Conservation (phyloP, 257 asterid species). For the Eucommia ulmoides region DNA sequence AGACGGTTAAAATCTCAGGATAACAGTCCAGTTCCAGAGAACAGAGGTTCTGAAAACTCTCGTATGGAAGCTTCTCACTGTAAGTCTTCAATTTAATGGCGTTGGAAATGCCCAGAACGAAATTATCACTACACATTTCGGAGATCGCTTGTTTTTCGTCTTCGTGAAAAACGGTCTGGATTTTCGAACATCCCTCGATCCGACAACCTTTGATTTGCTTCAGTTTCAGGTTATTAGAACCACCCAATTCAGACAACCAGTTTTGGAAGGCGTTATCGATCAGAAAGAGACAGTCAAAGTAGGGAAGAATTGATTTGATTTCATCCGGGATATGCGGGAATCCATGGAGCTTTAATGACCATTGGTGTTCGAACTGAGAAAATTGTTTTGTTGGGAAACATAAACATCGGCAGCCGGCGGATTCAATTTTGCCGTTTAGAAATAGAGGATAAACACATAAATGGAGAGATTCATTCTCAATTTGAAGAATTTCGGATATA, state of each 20-base stretch:
- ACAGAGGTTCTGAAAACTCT: conserved; percentile 2
- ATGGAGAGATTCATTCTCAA: no score
- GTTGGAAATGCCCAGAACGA: conserved; percentile 1
- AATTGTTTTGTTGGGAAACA: background rate
- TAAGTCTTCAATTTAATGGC: background rate
- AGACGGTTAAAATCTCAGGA: background rate
- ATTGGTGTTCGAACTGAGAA: background rate
- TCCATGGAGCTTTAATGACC: background rate
- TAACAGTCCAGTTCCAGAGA: conserved; percentile 4
- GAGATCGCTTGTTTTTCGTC: background rate
- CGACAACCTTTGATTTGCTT: conserved; percentile 4
- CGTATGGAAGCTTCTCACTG: background rate
- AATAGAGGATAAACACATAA: no score
- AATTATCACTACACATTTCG: background rate
- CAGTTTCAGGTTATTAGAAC: background rate
- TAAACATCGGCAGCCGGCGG: background rate
- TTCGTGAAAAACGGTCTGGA: background rate
- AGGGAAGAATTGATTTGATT: background rate
- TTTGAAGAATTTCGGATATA: no score
- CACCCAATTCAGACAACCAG: conserved; percentile 1
- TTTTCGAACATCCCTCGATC: conserved; percentile 3
- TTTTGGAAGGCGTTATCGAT: background rate
- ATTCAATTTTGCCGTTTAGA: no score
- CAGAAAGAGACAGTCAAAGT: background rate
- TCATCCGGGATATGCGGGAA: background rate